These are phyloP conservation scores for Pezicula neosporulosa DNA, from an alignment of 2,329 filamentous ascomycete species.

Conservation along the genomic window DNA sequence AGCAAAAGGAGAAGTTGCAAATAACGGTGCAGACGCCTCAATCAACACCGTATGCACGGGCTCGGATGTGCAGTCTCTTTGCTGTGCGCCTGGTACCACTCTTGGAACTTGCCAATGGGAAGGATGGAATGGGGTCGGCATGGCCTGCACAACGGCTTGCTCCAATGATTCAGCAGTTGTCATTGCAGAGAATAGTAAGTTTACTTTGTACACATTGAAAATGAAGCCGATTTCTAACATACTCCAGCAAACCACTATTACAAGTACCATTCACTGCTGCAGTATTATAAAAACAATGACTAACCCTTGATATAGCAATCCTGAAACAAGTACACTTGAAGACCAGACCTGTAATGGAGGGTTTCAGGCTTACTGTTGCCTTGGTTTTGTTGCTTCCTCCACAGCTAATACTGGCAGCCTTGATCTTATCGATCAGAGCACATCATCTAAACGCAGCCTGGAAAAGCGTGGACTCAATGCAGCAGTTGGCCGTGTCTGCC, in stretches of 20 bases:
- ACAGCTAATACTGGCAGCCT: constrained; percentile 11
- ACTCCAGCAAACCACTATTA: background rate
- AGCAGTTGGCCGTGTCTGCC: background rate
- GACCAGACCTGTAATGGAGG: constrained; percentile 6
- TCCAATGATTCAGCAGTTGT: constrained; percentile 1
- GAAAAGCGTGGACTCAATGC: background rate
- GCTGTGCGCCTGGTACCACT: constrained; percentile 6
- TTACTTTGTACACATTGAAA: background rate
- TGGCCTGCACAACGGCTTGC: constrained; percentile 7
- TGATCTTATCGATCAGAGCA: constrained; percentile 7
- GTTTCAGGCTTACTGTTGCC: constrained; percentile 3
- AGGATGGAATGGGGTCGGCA: constrained; percentile 7
- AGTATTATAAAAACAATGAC: no score
- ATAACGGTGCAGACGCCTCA: constrained; percentile 1
- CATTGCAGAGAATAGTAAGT: constrained; percentile 9
- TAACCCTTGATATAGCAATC: no score
- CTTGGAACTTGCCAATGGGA: constrained; percentile 8
- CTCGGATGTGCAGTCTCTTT: constrained; percentile 6
- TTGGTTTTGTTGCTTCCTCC: constrained; percentile 7
- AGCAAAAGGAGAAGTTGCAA: constrained; percentile 10
- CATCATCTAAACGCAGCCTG: background rate
- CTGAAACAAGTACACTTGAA: no score
- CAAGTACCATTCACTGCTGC: background rate
- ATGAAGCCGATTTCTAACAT: background rate
- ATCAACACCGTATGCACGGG: constrained; percentile 8